These are phyloP conservation scores for Fusarium sp. DNA, from an alignment of 2,329 filamentous ascomycete species.

Conservation along the genomic window DNA sequence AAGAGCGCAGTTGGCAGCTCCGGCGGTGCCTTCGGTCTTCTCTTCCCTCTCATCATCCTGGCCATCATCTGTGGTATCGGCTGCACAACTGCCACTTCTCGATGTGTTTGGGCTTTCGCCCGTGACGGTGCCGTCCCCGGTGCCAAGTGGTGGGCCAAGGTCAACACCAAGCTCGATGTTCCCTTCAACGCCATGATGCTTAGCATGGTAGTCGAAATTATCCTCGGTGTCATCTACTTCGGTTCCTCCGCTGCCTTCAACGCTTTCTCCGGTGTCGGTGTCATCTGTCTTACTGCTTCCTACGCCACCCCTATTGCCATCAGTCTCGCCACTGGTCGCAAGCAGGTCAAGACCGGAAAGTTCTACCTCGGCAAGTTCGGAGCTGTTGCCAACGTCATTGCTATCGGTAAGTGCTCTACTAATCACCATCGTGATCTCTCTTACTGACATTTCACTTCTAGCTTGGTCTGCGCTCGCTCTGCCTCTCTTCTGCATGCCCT, in stretches of 20 bases:
- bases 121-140: conserved; percentile 78
- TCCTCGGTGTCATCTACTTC: conserved; percentile 76
- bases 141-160: conserved; percentile 69
- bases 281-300: conserved; percentile 76
- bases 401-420: conserved; percentile 65
- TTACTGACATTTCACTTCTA: conserved; percentile 48
- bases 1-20: conserved; percentile 70
- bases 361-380: conserved; percentile 75
- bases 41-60: conserved; percentile 74
- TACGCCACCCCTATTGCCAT: conserved; percentile 77
- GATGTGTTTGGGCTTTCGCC: conserved; percentile 77
- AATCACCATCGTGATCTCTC: neutral
- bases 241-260: conserved; percentile 78
- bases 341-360: conserved; percentile 66
- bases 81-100: conserved; percentile 76
- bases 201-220: conserved; percentile 72
- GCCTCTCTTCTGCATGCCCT: conserved; percentile 81
- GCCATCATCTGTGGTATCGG: conserved; percentile 76
- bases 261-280: conserved; percentile 77
- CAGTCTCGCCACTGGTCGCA: conserved; percentile 70
- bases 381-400: conserved; percentile 70
- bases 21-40: conserved; percentile 71
- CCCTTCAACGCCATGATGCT: conserved; percentile 81
- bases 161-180: conserved; percentile 72
- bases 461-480: conserved; percentile 77